These are phyloP conservation scores for Eucalyptus cladocalyx DNA, from an alignment of 345 rosid genomes.

Conservation along the genomic window DNA sequence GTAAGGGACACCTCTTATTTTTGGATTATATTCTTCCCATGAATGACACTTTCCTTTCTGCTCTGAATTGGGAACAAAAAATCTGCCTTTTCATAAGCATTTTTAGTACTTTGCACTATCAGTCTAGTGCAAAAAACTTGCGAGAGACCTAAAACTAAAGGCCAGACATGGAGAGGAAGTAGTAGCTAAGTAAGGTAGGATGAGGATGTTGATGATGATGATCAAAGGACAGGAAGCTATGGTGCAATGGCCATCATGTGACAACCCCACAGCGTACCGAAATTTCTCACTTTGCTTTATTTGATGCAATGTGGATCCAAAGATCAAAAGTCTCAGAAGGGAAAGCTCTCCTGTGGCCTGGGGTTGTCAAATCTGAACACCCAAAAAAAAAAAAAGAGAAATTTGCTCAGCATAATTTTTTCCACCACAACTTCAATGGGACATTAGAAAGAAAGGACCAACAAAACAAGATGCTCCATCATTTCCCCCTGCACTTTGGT, in stretches of 20 bases:
- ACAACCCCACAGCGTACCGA: background rate
- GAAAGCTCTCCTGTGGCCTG: background rate
- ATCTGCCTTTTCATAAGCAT: background rate
- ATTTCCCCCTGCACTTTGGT: background rate
- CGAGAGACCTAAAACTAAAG: background rate
- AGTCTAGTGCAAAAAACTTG: background rate
- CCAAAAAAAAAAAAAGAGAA: background rate
- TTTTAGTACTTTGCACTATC: background rate
- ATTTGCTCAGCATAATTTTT: background rate
- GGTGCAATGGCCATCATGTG: background rate
- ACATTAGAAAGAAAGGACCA: background rate
- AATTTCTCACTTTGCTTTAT: background rate
- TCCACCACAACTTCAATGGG: background rate
- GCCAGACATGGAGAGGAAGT: background rate
- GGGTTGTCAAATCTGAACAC: background rate
- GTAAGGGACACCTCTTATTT: background rate
- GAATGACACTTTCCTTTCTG: background rate
- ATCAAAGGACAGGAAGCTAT: background rate
- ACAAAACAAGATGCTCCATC: background rate
- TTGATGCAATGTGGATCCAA: conserved; percentile 4
- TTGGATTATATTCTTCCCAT: background rate
- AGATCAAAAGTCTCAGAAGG: background rate
- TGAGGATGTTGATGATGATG: background rate
- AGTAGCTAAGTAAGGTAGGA: background rate
- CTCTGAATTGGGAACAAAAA: background rate